Percentiles rank a stretch among this genome's conserved stretches.
Conservation (phyloP, 495 filamentous ascomycete genomes). For the Hypoxylon fuscum region DNA sequence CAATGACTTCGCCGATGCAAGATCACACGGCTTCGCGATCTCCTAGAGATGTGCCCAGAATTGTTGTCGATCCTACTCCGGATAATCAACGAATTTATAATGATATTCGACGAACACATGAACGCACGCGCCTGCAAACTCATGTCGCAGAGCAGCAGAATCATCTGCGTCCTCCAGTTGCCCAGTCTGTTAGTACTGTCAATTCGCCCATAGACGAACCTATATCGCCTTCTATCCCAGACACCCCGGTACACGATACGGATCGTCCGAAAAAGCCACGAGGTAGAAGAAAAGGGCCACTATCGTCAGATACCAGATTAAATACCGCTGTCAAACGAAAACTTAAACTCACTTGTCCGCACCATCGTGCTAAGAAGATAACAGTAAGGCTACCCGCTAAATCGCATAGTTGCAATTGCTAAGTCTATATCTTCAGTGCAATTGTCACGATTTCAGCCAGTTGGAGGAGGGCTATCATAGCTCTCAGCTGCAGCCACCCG, state of each 20-base stretch:
- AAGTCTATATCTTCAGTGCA: constrained; percentile 33
- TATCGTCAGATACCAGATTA: constrained; percentile 30
- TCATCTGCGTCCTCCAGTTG: constrained; percentile 14
- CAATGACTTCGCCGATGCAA: constrained; percentile 22
- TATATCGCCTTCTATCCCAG: constrained; percentile 15
- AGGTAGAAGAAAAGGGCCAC: constrained; percentile 41
- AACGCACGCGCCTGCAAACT: constrained; percentile 29
- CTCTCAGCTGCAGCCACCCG: background rate
- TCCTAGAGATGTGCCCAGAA: constrained; percentile 8
- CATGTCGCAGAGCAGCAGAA: constrained; percentile 35
- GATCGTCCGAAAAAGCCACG: constrained; percentile 27
- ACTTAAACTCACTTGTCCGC: constrained; percentile 39
- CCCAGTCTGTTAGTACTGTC: constrained; percentile 32
- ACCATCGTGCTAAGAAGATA: constrained; percentile 39
- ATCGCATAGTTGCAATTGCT: constrained; percentile 4
- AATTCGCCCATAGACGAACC: constrained; percentile 37
- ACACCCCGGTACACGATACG: constrained; percentile 11
- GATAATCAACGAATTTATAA: constrained; percentile 51
- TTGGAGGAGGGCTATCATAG: constrained; percentile 33
- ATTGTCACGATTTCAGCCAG: constrained; percentile 42
- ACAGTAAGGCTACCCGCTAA: constrained; percentile 26
- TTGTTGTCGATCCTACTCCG: constrained; percentile 40
- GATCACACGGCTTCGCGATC: constrained; percentile 1
- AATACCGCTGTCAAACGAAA: constrained; percentile 42
- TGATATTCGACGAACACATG: constrained; percentile 38